phyloP scores from a whole-genome alignment of 352 stramenopile genomes.

The Hyaloperonospora brassicae region DNA sequence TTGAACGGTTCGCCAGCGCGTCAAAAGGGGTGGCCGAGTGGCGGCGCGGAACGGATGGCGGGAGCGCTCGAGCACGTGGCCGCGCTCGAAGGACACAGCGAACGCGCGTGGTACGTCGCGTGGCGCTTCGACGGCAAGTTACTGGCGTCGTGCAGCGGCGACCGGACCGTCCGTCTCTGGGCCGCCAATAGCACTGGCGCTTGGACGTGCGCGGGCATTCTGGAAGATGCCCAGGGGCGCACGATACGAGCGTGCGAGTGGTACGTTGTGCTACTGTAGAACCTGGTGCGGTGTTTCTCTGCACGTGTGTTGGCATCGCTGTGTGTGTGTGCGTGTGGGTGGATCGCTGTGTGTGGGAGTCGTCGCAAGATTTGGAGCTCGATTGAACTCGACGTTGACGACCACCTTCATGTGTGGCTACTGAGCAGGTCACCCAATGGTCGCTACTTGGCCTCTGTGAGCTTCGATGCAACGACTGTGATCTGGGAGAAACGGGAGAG shows the following conservation, averaged over 20 bases:
- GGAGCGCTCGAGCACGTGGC: conserved; percentile 35
- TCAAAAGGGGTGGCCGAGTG: too few species aligned
- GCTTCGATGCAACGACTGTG: conserved; percentile 93
- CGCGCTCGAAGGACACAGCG: conserved; percentile 76
- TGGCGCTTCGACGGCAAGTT: conserved; percentile 83
- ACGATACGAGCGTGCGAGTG: conserved; percentile 94
- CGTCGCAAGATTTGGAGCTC: too few species aligned
- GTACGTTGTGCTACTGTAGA: conserved; percentile 26
- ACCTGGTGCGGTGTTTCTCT: too few species aligned
- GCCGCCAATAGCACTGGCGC: conserved; percentile 23
- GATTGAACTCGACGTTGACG: too few species aligned
- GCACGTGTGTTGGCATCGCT: too few species aligned
- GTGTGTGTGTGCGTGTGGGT: too few species aligned
- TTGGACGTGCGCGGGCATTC: conserved; percentile 88
- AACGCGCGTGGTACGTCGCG: conserved; percentile 88
- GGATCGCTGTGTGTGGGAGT: too few species aligned
- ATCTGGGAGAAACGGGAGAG: conserved; percentile 89
- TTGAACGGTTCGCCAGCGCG: not conserved
- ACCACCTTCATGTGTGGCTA: not conserved
- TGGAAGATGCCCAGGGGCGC: conserved; percentile 90
- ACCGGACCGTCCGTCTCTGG: conserved; percentile 86
- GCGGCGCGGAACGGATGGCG: too few species aligned
- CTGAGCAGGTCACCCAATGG: conserved; percentile 54
- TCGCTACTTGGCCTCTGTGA: conserved; percentile 89
- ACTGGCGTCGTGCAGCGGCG: conserved; percentile 86